These are phyloP conservation scores for Colletotrichum eremochloae DNA, from an alignment of 2,329 filamentous ascomycete species.

Conservation along the genomic window DNA sequence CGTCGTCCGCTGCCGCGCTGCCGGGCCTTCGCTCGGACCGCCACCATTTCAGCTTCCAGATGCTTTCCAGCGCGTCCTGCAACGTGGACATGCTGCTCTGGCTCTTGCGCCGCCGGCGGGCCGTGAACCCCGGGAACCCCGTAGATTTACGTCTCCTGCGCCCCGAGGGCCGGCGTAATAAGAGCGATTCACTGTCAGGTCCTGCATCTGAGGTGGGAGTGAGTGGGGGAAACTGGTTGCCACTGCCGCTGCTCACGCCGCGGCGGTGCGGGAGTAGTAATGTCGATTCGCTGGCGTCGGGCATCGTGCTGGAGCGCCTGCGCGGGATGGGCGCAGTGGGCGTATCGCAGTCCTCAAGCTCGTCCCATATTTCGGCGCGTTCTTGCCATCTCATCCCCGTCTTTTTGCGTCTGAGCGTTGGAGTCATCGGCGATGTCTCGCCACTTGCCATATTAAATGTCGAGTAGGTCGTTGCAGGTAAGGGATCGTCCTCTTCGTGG, in stretches of 20 bases:
- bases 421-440: conserved; percentile 55
- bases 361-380: conserved; percentile 87
- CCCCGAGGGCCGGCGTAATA: conserved; percentile 45
- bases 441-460: conserved; percentile 60
- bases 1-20: conserved; percentile 39
- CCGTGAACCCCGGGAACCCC: conserved; percentile 72
- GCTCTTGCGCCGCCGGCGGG: conserved; percentile 59
- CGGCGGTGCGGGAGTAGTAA: conserved; percentile 52
- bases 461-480: conserved; percentile 57
- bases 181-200: conserved; percentile 38
- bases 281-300: conserved; percentile 56
- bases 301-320: conserved; percentile 64
- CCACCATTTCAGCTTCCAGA: conserved; percentile 72
- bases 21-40: conserved; percentile 33
- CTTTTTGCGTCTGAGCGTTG: conserved; percentile 59
- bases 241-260: conserved; percentile 44
- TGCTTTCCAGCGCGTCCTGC: conserved; percentile 64
- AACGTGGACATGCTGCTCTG: conserved; percentile 55
- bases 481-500: conserved; percentile 56
- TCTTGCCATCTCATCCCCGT: conserved; percentile 71
- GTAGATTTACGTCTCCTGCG: conserved; percentile 69
- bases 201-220: conserved; percentile 45
- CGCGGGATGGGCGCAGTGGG: conserved; percentile 56
- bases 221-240: conserved; percentile 22
- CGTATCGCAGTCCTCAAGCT: conserved; percentile 80